Base-by-base conservation (phyloP, 2,329 filamentous ascomycete genomes). In the Ceratocystis diversiconidia region DNA sequence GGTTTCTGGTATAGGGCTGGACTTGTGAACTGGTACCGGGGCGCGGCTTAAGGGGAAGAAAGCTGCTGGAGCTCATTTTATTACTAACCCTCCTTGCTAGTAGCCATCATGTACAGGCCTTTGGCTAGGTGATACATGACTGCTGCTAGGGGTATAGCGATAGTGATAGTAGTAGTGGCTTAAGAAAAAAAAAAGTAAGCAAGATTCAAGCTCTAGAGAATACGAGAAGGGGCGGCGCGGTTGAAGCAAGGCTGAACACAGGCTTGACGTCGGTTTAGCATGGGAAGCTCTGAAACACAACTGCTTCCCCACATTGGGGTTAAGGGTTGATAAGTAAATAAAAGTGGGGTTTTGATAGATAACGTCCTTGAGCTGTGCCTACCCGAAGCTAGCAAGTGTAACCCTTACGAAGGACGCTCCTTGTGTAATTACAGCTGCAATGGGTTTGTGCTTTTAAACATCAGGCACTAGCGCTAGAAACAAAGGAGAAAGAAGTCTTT, bases 91-190 rank as follows among this genome's bases (percentile, higher is more conserved):
- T 97, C 92, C 84, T 96, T 97, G 77, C 90, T 95, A 19, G 92
- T 97, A 66, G 90, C 92, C 74, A 96, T 90, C 72, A 94, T 84
- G 77, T 97, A 99, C 67, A 99, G 81, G 67, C 90, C 92, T 76
- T 96, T 96, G 73, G 90, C 86, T 71, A 99, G 85, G 78, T 97
- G 92, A 79, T 96, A 97, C 92, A 96, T 96, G 66, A 64, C 66
- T 30, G 62, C 36, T 25, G 61, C 36, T 41, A 41, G 36, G 12
- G 36, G 36, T 41, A 41, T 41, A 15, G 36, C 36, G 6, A 30
- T 15, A 41, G 41, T 15, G 36, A 36, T 5, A n/a, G 17, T 15
- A 32, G 28, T 19, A 28, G 28, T 32, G 55, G 17, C 4, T 30
- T 8, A 8, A 59, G 17, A 59, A 59, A 59, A 36, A 32, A 8